phyloP scores from a whole-genome alignment of 306 rosid genomes.

The Quercus rubra region DNA sequence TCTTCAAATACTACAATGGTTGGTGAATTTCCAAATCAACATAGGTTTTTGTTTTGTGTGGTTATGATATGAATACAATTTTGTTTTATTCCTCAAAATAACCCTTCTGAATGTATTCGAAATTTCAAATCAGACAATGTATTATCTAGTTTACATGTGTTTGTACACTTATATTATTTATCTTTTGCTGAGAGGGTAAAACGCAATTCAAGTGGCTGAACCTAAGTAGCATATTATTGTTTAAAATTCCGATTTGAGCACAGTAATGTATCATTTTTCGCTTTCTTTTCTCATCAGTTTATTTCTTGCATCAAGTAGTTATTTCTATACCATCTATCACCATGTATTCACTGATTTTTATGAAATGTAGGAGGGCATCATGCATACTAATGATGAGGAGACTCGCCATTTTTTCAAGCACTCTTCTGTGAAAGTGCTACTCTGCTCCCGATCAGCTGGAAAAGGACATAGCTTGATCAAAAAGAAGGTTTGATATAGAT shows the following conservation, averaged over 20 bases:
- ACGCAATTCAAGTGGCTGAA: neutral
- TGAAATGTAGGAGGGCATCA: constrained; percentile 60
- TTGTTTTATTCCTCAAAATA: neutral
- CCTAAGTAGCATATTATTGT: neutral
- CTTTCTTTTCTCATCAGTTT: constrained; percentile 13
- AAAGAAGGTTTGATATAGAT: constrained; percentile 40
- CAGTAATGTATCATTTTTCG: neutral
- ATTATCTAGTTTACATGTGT: neutral
- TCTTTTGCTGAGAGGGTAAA: neutral
- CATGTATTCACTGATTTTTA: neutral
- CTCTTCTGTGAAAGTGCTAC: constrained; percentile 75
- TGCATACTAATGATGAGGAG: constrained; percentile 75
- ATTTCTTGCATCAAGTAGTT: neutral
- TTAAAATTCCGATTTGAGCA: neutral
- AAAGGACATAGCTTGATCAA: constrained; percentile 70
- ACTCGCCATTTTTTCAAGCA: constrained; percentile 77
- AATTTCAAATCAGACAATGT: neutral
- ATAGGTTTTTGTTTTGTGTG: neutral
- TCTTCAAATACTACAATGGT: neutral
- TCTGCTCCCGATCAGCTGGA: constrained; percentile 76
- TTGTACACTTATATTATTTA: neutral
- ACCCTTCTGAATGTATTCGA: neutral
- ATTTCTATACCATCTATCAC: neutral
- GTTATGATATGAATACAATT: neutral
- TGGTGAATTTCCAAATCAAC: neutral